Conservation (phyloP, 768 basidiomycete species). For the Symmetrospora coprosmae region DNA sequence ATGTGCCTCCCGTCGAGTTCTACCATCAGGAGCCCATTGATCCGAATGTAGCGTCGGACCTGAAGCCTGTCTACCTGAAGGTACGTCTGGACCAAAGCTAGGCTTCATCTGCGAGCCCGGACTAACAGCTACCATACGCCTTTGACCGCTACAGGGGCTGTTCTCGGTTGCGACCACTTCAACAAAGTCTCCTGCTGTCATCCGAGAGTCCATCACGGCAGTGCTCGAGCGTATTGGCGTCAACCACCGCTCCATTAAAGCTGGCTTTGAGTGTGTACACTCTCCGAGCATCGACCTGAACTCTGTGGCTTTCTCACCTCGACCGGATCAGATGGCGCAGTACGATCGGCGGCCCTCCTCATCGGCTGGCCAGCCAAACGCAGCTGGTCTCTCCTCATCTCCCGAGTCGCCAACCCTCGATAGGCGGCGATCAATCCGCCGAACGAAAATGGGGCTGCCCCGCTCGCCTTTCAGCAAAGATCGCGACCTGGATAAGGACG, state of each 20-base stretch:
- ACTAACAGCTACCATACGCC: too few relatives aligned
- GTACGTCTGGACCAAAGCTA: too few relatives aligned
- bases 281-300: slow-evolving; percentile 81
- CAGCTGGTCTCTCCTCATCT: slow-evolving; percentile 20
- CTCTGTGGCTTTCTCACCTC: slow-evolving; percentile 42
- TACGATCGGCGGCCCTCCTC: neutral
- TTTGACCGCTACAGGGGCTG: slow-evolving; percentile 49
- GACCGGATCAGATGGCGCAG: neutral
- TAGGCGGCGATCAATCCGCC: slow-evolving; percentile 9
- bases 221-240: slow-evolving; percentile 92
- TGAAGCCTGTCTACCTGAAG: slow-evolving; percentile 89
- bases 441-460: slow-evolving; percentile 14
- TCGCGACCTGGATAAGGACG: slow-evolving; percentile 24
- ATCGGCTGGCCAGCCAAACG: slow-evolving; percentile 12
- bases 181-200: slow-evolving; percentile 62
- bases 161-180: slow-evolving; percentile 96
- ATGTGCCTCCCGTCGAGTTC: neutral
- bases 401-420: slow-evolving; percentile 19
- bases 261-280: slow-evolving; percentile 93
- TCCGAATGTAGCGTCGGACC: slow-evolving; percentile 32
- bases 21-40: neutral
- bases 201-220: slow-evolving; percentile 68
- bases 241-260: slow-evolving; percentile 74
- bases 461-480: slow-evolving; percentile 27
- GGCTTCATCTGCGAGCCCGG: neutral